phyloP scores from a whole-genome alignment of 768 basidiomycete species.

The Heimioporus sp. region DNA sequence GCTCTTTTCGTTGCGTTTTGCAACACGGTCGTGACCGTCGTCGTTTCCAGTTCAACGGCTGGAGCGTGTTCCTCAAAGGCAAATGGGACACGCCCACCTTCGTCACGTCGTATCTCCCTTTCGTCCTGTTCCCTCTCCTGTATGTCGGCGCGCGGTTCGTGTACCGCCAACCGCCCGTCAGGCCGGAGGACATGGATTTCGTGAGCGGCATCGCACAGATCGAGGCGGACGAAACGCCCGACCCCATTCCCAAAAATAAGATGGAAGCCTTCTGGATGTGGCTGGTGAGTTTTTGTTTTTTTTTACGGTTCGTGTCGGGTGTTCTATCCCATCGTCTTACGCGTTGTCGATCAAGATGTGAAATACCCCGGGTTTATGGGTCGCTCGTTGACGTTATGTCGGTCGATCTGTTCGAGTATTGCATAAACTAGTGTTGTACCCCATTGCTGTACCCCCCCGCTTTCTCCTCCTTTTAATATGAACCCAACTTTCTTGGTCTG shows the following conservation, averaged over 20 bases:
- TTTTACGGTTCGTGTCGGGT: background rate
- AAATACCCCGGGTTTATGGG: background rate
- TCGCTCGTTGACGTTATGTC: too few species aligned
- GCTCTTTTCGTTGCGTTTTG: background rate
- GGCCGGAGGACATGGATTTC: slow-evolving; percentile 81
- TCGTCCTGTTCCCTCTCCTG: slow-evolving; percentile 70
- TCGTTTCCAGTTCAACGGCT: slow-evolving; percentile 48
- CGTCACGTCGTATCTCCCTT: slow-evolving; percentile 79
- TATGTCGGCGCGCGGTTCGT: slow-evolving; percentile 60
- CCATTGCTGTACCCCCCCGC: too few species aligned
- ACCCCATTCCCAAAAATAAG: slow-evolving; percentile 67
- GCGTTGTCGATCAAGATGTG: slow-evolving; percentile 18
- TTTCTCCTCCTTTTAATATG: too few species aligned
- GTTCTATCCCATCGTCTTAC: background rate
- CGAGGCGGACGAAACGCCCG: slow-evolving; percentile 68
- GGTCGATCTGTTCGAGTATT: too few species aligned
- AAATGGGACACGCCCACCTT: slow-evolving; percentile 64
- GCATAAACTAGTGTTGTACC: too few species aligned
- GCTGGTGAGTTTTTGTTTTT: slow-evolving; percentile 52
- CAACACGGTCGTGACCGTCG: slow-evolving; percentile 29
- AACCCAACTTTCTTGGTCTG: too few species aligned
- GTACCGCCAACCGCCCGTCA: slow-evolving; percentile 22
- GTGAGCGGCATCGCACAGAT: slow-evolving; percentile 65
- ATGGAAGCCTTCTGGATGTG: slow-evolving; percentile 73
- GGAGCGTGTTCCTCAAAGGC: slow-evolving; percentile 49